Evolutionary conservation across 2,329 filamentous ascomycete species (phyloP), one percentile per base, ranked within the genome.

Genomic region (Ophiosphaerella korrae): DNA sequence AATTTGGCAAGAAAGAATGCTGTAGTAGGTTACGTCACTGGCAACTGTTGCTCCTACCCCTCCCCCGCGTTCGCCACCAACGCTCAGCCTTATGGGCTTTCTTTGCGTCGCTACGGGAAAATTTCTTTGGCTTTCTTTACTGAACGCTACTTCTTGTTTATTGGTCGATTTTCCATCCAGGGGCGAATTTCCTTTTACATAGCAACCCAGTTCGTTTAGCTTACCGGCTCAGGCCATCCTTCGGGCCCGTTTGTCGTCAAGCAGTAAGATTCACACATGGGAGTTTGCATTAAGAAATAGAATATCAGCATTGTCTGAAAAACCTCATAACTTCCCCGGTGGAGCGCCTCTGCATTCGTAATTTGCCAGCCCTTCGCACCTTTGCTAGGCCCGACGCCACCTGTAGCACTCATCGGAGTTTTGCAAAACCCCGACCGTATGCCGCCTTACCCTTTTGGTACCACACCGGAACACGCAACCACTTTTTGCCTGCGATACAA

Each of bases 381-480:
- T 29, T 29, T 29, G 26, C 26, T 29, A 29, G 26, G 26, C 26
- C 26, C 26, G 6, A 49, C 43, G 55, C 53, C 57, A 60, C 60
- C 42, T 14, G 42, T 52, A 54, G 52, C 61, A 62, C 60, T 63
- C 60, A 62, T 50, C 65, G 65, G 66, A 52, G 43, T 41, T 41
- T 52, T 43, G 36, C 5, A 39, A 52, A 56, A 23, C 35, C 14
- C 64, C 64, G 60, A 58, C 36, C 33, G 5, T 46, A 34, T 44
- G 38, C 42, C 48, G 31, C 55, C 49, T 55, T 45, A 39, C 56
- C 49, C 34, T 41, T 52, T 48, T 36, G 18, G 53, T 51, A 14
- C 46, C 35, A 47, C 35, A 50, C 42, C 34, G 52, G 45, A 53
- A 66, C 66, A 55, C 67, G 66, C 63, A 68, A 67, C 58, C 50